These are phyloP conservation scores for Puya raimondii DNA, from an alignment of 176 grass and related monocot species.

Conservation along the genomic window DNA sequence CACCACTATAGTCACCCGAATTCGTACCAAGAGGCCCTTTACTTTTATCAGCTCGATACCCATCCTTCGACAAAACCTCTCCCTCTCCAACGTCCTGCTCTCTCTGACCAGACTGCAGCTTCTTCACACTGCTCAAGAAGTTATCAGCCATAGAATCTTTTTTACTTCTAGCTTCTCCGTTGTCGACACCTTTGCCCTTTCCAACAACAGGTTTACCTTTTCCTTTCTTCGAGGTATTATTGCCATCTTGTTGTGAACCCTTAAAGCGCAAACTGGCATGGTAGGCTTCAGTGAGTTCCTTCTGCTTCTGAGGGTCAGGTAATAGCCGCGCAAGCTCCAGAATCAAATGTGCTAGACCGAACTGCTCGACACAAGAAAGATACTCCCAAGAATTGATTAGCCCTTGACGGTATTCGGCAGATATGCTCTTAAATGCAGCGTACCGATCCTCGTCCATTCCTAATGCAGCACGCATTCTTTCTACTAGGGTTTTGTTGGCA, in stretches of 20 bases:
- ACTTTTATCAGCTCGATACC: slow-evolving; percentile 60
- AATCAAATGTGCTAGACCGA: slow-evolving; percentile 73
- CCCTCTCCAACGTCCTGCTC: slow-evolving; percentile 35
- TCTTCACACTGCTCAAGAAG: slow-evolving; percentile 50
- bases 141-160: slow-evolving; percentile 31
- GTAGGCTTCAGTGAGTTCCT: slow-evolving; percentile 72
- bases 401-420: slow-evolving; percentile 67
- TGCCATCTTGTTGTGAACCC: slow-evolving; percentile 36
- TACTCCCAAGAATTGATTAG: slow-evolving; percentile 65
- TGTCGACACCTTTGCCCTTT: slow-evolving; percentile 28
- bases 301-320: slow-evolving; percentile 68
- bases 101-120: slow-evolving; percentile 41
- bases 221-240: slow-evolving; percentile 22
- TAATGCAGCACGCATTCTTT: slow-evolving; percentile 58
- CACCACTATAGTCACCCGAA: background rate
- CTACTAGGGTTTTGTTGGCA: slow-evolving; percentile 66
- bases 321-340: slow-evolving; percentile 75
- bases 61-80: slow-evolving; percentile 71
- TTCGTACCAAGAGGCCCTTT: slow-evolving; percentile 12
- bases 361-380: slow-evolving; percentile 88
- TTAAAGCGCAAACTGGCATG: slow-evolving; percentile 40
- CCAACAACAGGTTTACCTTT: slow-evolving; percentile 17
- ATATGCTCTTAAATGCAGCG: slow-evolving; percentile 71
- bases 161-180: slow-evolving; percentile 44
- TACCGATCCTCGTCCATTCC: slow-evolving; percentile 71